phyloP scores from a whole-genome alignment of 2,329 filamentous ascomycete genomes.

The Dactylellina leptospora region DNA sequence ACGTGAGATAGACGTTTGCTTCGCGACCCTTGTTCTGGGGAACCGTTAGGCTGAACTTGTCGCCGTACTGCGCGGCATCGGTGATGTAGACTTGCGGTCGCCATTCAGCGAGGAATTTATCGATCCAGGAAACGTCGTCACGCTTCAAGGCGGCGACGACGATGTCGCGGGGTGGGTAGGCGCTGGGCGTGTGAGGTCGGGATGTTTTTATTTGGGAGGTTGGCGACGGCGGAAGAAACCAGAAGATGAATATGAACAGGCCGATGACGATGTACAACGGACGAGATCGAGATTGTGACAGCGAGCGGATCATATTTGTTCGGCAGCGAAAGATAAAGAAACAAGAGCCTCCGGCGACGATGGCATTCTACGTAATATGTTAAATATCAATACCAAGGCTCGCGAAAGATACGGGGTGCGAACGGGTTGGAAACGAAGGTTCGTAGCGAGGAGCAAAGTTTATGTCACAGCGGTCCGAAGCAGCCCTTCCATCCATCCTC shows the following conservation, averaged over 20 bases:
- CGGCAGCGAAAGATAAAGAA: background rate
- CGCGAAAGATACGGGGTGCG: too few species aligned
- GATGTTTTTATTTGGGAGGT: constrained; percentile 8
- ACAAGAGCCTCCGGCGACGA: too few species aligned
- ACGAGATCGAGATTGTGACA: constrained; percentile 17
- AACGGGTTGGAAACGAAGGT: too few species aligned
- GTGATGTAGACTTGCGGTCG: constrained; percentile 53
- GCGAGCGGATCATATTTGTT: constrained; percentile 32
- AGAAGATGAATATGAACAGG: constrained; percentile 43
- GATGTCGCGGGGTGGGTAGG: constrained; percentile 55
- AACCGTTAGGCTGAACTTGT: constrained; percentile 35
- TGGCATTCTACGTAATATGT: too few species aligned
- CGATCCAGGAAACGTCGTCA: constrained; percentile 62
- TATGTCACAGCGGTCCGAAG: too few species aligned
- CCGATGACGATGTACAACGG: constrained; percentile 27
- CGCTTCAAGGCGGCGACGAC: constrained; percentile 59
- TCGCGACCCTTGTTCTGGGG: constrained; percentile 68
- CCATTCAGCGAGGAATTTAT: constrained; percentile 60
- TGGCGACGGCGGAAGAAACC: constrained; percentile 23
- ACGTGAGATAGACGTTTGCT: constrained; percentile 71
- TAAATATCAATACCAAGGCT: too few species aligned
- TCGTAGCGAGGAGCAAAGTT: too few species aligned
- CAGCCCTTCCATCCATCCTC: too few species aligned
- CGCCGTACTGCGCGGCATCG: constrained; percentile 37
- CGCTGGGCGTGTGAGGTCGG: background rate